Conservation (phyloP, 352 stramenopile species). For the Pythium oligandrum region DNA sequence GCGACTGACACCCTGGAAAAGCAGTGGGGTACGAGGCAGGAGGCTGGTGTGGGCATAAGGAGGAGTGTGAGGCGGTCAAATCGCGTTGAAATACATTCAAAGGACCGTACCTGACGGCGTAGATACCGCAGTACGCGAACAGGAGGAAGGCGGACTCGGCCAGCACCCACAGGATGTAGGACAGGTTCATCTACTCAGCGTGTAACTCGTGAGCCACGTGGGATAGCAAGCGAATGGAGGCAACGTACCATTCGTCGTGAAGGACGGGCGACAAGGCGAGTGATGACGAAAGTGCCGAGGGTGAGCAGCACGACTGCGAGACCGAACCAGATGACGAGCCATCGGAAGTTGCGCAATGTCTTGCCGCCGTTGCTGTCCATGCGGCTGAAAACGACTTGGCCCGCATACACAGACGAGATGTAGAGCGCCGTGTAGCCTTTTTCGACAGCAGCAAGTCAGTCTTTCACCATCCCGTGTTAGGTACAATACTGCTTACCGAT, state of each 20-base stretch:
- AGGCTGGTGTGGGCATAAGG: slow-evolving; percentile 27
- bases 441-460: slow-evolving; percentile 1
- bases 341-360: slow-evolving; percentile 57
- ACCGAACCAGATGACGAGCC: slow-evolving; percentile 43
- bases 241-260: slow-evolving; percentile 67
- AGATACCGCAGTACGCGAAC: slow-evolving; percentile 43
- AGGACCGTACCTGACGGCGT: slow-evolving; percentile 53
- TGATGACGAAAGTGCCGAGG: slow-evolving; percentile 46
- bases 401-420: slow-evolving; percentile 62
- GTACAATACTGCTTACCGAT: slow-evolving; percentile 29
- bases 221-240: too few species aligned
- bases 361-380: slow-evolving; percentile 57
- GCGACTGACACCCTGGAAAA: slow-evolving; percentile 71
- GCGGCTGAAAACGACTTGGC: slow-evolving; percentile 61
- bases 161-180: slow-evolving; percentile 78
- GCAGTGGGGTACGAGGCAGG: slow-evolving; percentile 49
- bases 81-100: neutral
- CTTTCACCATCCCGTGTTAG: too few species aligned
- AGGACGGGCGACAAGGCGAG: slow-evolving; percentile 46
- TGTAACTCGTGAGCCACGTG: too few species aligned
- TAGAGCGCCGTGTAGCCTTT: slow-evolving; percentile 90
- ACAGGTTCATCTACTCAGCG: slow-evolving; percentile 50
- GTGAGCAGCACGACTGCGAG: slow-evolving; percentile 38
- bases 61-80: neutral
- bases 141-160: slow-evolving; percentile 57